Conservation (phyloP, 2,329 filamentous ascomycete species). For the Aureobasidium vineae region DNA sequence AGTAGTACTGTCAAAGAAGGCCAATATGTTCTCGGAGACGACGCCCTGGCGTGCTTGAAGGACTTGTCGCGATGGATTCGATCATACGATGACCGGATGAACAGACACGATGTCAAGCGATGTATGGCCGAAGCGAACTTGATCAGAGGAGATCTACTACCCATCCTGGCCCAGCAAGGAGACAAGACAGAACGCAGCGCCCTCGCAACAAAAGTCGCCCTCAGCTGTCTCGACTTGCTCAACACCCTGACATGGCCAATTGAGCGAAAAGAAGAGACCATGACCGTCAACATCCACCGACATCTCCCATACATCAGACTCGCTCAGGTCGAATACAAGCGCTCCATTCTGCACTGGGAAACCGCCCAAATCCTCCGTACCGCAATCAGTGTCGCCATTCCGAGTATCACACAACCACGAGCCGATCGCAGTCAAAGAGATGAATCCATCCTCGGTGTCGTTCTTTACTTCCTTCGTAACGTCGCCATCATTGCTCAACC, state of each 20-base stretch:
- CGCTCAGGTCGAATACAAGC: conserved; percentile 86
- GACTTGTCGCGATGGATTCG: conserved; percentile 95
- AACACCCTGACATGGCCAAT: conserved; percentile 94
- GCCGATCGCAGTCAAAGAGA: conserved; percentile 76
- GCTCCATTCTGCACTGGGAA: conserved; percentile 80
- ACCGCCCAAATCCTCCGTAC: conserved; percentile 74
- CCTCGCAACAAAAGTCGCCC: conserved; percentile 72
- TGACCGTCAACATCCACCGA: conserved; percentile 89
- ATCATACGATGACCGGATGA: conserved; percentile 88
- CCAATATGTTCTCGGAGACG: conserved; percentile 85
- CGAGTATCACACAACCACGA: conserved; percentile 76
- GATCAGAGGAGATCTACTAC: conserved; percentile 83
- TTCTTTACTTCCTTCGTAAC: conserved; percentile 87
- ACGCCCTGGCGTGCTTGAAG: conserved; percentile 84
- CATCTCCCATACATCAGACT: conserved; percentile 88
- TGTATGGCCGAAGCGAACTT: conserved; percentile 90
- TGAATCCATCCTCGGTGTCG: conserved; percentile 86
- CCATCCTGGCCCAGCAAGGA: conserved; percentile 81
- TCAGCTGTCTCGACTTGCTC: conserved; percentile 86
- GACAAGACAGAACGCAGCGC: conserved; percentile 71
- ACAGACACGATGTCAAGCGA: conserved; percentile 90
- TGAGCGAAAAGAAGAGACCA: conserved; percentile 72
- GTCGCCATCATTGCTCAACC: conserved; percentile 79
- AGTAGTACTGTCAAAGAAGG: conserved; percentile 75
- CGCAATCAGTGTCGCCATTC: conserved; percentile 75